Percentiles rank a stretch among this genome's conserved stretches.
phyloP scores from a whole-genome alignment of 2,329 filamentous ascomycete genomes.

The Colletotrichum karsti region DNA sequence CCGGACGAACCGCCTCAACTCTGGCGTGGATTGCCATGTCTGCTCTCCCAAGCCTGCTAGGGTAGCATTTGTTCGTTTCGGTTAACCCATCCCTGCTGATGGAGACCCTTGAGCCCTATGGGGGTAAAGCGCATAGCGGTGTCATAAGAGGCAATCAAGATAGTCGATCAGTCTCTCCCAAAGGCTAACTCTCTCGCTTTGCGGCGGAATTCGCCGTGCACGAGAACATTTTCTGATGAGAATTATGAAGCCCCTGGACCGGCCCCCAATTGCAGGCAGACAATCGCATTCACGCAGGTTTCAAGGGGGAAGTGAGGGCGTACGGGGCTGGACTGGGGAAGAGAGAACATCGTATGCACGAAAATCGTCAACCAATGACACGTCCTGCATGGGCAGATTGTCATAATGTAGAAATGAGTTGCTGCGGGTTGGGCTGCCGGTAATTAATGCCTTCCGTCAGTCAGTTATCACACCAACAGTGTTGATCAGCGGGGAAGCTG shows the following conservation, averaged over 20 bases:
- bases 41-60: not conserved
- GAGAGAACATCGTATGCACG: not conserved
- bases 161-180: not conserved
- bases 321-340: not conserved
- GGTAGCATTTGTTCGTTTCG: not conserved
- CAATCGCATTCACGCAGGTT: not conserved
- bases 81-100: not conserved
- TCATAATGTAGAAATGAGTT: not conserved
- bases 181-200: not conserved
- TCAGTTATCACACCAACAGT: constrained; percentile 1
- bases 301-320: not conserved
- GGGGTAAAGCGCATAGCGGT: not conserved
- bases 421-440: not conserved
- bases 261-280: not conserved
- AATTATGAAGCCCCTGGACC: not conserved
- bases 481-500: not conserved
- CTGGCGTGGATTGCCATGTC: not conserved
- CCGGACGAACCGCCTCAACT: not conserved
- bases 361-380: not conserved
- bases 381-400: not conserved
- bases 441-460: not conserved
- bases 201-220: not conserved
- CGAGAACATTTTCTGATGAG: not conserved
- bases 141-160: not conserved
- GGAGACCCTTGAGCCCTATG: not conserved